Evolutionary conservation across 1,284 basidiomycete genomes (phyloP), one percentile per base, ranked within the genome.

Genomic region (Cutaneotrichosporon dermatis): DNA sequence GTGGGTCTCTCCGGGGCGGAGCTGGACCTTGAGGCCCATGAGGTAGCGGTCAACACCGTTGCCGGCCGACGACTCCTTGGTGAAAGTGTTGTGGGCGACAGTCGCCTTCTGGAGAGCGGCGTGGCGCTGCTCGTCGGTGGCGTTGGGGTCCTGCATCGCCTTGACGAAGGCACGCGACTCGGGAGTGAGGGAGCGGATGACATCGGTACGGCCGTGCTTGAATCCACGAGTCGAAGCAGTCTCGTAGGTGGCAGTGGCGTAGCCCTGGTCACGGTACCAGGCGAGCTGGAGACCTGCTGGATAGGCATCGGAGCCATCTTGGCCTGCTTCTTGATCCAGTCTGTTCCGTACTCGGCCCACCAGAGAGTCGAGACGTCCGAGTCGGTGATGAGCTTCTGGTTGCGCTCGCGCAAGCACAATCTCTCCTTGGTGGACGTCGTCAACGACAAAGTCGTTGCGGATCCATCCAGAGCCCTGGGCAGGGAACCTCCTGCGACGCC

Each of bases 251-350:
- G 94, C 90, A 1, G 89, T 89, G 69, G 91, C 88, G 64, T 82
- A 80, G 11, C 86, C 86, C 60, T 88, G 88, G 42, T 86, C 85
- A 67, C 84, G 84, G 79, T 88, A 91, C 85, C 89, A 97, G 6
- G 94, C 94, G 9, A 98, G 84, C 76, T 98, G 95, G 33, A 97
- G 82, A 87, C 92, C 85, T 95, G 89, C 78, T 98, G 95, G 56
- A 97, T 83, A 76, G 0, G 90, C 90, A 72, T 99, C 0, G 95
- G 88, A 6, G 89, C 85, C 44, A 89, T 82, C 66, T 86, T 86
- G 54, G 83, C 88, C 89, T 83, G 73, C 65, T 82, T 82, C 77
- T 91, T 92, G 72, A 98, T 96, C 90, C 93, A 97, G 39, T 92
- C 88, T 1, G 86, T 82, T 3, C 92, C 94, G 77, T 89, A 97